Conservation (phyloP, 78 protist genomes). For the Protostelium mycophagum region DNA sequence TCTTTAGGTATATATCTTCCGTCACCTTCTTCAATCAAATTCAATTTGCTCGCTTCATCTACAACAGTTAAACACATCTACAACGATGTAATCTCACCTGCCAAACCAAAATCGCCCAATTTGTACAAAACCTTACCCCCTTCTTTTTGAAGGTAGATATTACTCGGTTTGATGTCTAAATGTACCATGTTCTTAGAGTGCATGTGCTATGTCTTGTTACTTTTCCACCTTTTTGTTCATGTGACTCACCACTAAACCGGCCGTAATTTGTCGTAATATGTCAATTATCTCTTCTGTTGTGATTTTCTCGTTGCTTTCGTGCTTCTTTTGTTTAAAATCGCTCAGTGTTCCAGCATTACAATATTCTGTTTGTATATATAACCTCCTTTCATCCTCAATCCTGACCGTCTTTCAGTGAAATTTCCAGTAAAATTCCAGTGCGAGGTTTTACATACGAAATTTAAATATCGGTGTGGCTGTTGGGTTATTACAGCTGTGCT, state of each 20-base stretch:
- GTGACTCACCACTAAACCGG: background rate
- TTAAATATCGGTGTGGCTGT: no score
- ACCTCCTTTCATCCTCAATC: background rate
- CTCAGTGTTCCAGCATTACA: background rate
- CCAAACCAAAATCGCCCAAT: background rate
- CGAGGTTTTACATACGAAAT: no score
- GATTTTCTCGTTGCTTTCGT: background rate
- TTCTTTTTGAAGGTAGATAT: background rate
- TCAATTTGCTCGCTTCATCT: background rate
- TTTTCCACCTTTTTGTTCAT: background rate
- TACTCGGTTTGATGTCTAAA: background rate
- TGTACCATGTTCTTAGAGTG: background rate
- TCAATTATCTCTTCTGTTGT: background rate
- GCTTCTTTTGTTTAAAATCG: background rate
- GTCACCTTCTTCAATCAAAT: background rate
- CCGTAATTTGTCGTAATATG: background rate
- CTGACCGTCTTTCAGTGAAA: background rate
- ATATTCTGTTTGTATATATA: background rate
- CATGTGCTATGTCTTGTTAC: background rate
- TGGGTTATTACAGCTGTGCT: no score
- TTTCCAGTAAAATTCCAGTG: no score
- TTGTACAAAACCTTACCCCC: background rate
- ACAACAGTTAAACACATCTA: background rate
- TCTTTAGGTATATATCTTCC: background rate
- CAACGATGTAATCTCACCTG: background rate